Base-by-base conservation (phyloP, 2,329 filamentous ascomycete genomes). In the Chrysoporthe puriensis region DNA sequence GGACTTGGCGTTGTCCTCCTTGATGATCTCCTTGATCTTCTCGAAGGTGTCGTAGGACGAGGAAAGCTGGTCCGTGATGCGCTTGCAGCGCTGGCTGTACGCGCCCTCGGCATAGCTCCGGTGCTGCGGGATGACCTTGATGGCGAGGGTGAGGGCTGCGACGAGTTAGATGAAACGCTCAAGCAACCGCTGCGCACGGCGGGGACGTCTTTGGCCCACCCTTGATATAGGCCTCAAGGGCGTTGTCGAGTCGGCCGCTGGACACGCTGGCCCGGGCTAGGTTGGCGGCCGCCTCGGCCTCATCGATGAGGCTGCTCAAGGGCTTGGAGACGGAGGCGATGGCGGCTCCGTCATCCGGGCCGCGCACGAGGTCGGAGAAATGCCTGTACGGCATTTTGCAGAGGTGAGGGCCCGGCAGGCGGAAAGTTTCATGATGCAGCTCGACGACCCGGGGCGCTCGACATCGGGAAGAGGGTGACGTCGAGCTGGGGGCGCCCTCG, bases 201-300 rank as follows among this genome's bases (percentile, higher is more conserved):
- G 21, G 32, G 16, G 21, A 34, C 50, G 4, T 13, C 7, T 13
- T 54, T 44, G 16, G 32, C 42, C 48, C 59, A 92, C 59, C 59
- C 70, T 90, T 88, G 67, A 98, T 85, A 75, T 95, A 98, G 70
- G 97, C 92, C 71, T 91, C 87, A 66, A 97, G 90, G 3, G 94
- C 94, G 48, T 88, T 78, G 75, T 96, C 93, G 4, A 89, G 87
- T 46, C 88, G 84, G 36, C 86, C 82, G 78, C 91, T 90, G 69
- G 86, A 86, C 68, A 89, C 83, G 66, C 84, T 82, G 63, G 85
- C 86, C 70, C 88, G 85, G 48, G 92, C 90, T 73, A 87, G 84
- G 69, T 83, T 83, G 68, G 89, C 81, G 59, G 83, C 82, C 32
- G 76, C 74, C 73, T 90, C 84, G 63, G 84, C 86, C 54, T 79